These are phyloP conservation scores for Strobilomyces dryophilus DNA, from an alignment of 768 basidiomycete species.

Conservation along the genomic window DNA sequence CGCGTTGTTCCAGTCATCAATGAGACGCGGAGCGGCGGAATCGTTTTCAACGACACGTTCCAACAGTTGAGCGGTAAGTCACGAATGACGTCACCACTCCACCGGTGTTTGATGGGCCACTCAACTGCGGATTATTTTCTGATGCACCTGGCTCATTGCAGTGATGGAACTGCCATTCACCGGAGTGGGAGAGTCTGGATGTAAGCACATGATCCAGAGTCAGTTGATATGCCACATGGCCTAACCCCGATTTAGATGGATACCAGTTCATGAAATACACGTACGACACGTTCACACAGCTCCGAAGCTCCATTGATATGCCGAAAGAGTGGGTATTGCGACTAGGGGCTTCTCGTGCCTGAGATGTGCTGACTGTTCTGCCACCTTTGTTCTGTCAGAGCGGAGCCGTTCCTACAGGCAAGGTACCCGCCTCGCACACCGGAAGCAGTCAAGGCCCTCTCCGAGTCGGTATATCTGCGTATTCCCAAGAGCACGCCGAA, in stretches of 20 bases:
- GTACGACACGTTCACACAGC: slow-evolving; percentile 53
- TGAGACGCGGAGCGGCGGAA: slow-evolving; percentile 52
- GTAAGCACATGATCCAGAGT: slow-evolving; percentile 34
- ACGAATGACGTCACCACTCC: slow-evolving; percentile 16
- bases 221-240: not conserved
- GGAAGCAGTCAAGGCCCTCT: slow-evolving; percentile 16
- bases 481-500: slow-evolving; percentile 17
- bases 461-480: not conserved
- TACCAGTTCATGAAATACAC: slow-evolving; percentile 48
- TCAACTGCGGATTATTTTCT: not conserved
- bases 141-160: slow-evolving; percentile 3
- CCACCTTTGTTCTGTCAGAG: slow-evolving; percentile 9
- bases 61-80: slow-evolving; percentile 46
- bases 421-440: slow-evolving; percentile 24
- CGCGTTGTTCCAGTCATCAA: slow-evolving; percentile 40
- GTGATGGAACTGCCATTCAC: slow-evolving; percentile 45
- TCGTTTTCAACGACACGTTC: slow-evolving; percentile 59
- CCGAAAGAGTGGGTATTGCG: slow-evolving; percentile 47
- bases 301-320: slow-evolving; percentile 47
- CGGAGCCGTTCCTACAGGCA: slow-evolving; percentile 16
- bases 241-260: slow-evolving; percentile 41
- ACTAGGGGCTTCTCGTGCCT: not conserved
- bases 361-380: slow-evolving; percentile 3
- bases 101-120: slow-evolving; percentile 1
- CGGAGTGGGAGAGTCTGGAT: slow-evolving; percentile 61